Evolutionary conservation across 768 basidiomycete species (phyloP), one percentile per base, ranked within the genome.

Genomic region (Leccinum broughii): DNA sequence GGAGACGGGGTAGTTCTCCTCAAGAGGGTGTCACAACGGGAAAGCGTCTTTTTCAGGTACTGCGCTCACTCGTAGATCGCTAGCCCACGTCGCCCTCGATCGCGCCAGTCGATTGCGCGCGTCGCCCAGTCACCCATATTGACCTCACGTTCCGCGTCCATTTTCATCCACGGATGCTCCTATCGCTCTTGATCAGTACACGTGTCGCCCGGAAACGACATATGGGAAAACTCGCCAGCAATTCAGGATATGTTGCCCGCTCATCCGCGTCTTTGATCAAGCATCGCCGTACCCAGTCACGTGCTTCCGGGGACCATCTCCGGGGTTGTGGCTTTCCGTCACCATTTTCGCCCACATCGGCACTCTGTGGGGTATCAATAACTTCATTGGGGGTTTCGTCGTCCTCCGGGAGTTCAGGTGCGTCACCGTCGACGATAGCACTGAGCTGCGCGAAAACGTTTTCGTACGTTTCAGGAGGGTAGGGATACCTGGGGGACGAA

Each of bases 401-500:
- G 1, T 85, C 82, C 20, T 83, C 84, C 0, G 95, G 95, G 34
- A 99, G 77, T 37, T 85, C 86, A 4, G 96, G 96, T 10, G 95
- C 90, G 58, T 94, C 92, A 1, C 95, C 96, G 64, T 97, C 88
- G 3, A 99, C 95, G 62, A 99, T 99, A 4, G 96, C 95, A n/a
- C 89, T 92, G 44, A 91, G 77, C 71, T 99, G 96, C 2, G 95
- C 96, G 76, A 99, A 97, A 15, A 98, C 95, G 72, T 98, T 98
- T 60, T 87, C 85, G 73, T 97, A 99, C 7, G 94, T 96, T 77
- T 98, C 95, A 28, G 95, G 95, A 32, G 96, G 96, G 70, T 97
- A 99, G 2, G 96, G 96, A 74, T 99, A 98, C 70, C 72, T 73
- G 32, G 14, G 32, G 14, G 30, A 37, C 44, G 39, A 46, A 53